Conservation (phyloP, 2,329 filamentous ascomycete genomes). For the Fusarium sublunatum region DNA sequence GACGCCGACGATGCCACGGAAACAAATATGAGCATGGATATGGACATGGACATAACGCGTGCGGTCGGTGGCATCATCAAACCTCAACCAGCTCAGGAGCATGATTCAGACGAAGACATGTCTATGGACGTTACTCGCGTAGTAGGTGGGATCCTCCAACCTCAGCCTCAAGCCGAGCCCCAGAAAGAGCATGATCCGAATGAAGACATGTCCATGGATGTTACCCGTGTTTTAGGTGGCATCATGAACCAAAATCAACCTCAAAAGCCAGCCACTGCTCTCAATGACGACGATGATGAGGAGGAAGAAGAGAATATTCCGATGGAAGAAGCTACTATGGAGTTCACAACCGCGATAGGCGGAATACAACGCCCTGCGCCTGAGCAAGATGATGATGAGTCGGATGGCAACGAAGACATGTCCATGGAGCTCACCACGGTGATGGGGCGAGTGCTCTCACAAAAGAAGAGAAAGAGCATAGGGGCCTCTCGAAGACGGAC, state of each 20-base stretch:
- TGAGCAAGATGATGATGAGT: conserved; percentile 51
- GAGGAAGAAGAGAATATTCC: conserved; percentile 49
- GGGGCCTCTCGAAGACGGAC: conserved; percentile 40
- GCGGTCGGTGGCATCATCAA: conserved; percentile 66
- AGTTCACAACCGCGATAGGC: conserved; percentile 83
- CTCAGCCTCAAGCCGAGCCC: conserved; percentile 57
- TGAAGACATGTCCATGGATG: conserved; percentile 91
- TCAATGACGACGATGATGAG: conserved; percentile 46
- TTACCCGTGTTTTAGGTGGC: conserved; percentile 83
- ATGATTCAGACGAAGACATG: conserved; percentile 71
- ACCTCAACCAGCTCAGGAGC: conserved; percentile 56
- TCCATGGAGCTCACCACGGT: conserved; percentile 82
- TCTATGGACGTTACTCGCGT: conserved; percentile 94
- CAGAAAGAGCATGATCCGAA: conserved; percentile 59
- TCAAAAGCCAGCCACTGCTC: conserved; percentile 6
- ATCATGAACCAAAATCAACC: conserved; percentile 68
- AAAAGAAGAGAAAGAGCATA: conserved; percentile 45
- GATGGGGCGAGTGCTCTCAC: conserved; percentile 65
- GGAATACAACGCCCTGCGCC: conserved; percentile 64
- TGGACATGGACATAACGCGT: conserved; percentile 63
- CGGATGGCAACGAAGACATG: conserved; percentile 72
- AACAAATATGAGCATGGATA: conserved; percentile 56
- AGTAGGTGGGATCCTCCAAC: conserved; percentile 63
- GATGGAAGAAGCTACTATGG: conserved; percentile 71
- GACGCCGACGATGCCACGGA: conserved; percentile 45